A percentile compares a stretch with the other conserved stretches of the same genome.
These are phyloP conservation scores for Haplosporangium sp. DNA, from an alignment of 371 early-diverging fungal genomes.

Conservation along the genomic window DNA sequence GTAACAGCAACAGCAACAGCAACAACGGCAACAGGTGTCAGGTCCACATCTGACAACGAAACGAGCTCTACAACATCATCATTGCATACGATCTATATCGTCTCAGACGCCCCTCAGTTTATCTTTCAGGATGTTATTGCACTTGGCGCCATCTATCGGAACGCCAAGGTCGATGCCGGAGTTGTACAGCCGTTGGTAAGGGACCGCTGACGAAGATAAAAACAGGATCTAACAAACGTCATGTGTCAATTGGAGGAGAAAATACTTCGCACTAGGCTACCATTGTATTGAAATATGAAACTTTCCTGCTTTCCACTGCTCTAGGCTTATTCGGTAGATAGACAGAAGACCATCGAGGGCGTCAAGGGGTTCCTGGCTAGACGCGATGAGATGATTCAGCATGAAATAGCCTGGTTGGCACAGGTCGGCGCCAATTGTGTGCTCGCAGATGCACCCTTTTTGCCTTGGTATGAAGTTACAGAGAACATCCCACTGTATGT, in stretches of 20 bases:
- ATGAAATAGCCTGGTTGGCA: conserved; percentile 67
- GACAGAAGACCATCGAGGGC: conserved; percentile 68
- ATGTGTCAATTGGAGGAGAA: too few relatives aligned
- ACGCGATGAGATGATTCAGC: conserved; percentile 59
- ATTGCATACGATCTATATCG: conserved; percentile 70
- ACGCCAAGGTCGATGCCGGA: conserved; percentile 74
- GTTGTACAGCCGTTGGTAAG: conserved; percentile 72
- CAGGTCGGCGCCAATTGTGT: conserved; percentile 71
- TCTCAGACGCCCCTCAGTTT: conserved; percentile 73
- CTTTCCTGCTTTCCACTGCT: too few relatives aligned
- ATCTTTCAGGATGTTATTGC: conserved; percentile 73
- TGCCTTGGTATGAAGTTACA: conserved; percentile 65
- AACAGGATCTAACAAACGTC: too few relatives aligned
- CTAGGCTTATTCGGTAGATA: conserved; percentile 76
- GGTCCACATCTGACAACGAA: too few relatives aligned
- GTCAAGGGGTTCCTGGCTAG: conserved; percentile 61
- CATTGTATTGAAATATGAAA: too few relatives aligned
- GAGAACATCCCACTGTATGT: too few relatives aligned
- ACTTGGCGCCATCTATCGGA: conserved; percentile 66
- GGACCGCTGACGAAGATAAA: too few relatives aligned
- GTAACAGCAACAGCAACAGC: too few relatives aligned
- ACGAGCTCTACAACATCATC: too few relatives aligned
- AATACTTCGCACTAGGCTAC: too few relatives aligned
- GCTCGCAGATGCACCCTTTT: conserved; percentile 77
- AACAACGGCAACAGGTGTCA: too few relatives aligned